These are phyloP conservation scores for Fusarium sp. DNA, from an alignment of 2,329 filamentous ascomycete genomes.

Conservation along the genomic window DNA sequence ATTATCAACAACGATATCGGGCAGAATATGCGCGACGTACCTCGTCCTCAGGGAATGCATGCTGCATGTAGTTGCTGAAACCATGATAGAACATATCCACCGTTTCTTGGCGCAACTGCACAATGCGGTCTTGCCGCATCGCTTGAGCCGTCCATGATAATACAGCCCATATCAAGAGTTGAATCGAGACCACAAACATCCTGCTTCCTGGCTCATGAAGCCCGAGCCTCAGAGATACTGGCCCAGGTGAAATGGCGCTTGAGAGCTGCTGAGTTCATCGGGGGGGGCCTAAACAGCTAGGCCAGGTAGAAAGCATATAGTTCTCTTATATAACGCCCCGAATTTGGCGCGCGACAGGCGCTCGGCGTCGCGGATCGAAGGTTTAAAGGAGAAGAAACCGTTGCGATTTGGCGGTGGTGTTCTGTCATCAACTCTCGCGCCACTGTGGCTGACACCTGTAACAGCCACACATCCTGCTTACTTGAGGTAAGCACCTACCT, in stretches of 20 bases:
- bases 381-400: slow-evolving; percentile 22
- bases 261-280: slow-evolving; percentile 43
- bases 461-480: not conserved
- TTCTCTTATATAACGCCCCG: slow-evolving; percentile 10
- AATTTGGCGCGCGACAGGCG: slow-evolving; percentile 35
- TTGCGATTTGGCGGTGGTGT: slow-evolving; percentile 25
- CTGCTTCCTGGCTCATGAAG: slow-evolving; percentile 41
- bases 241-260: slow-evolving; percentile 37
- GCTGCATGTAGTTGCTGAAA: slow-evolving; percentile 91
- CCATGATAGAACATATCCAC: slow-evolving; percentile 95
- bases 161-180: slow-evolving; percentile 46
- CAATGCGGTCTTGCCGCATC: slow-evolving; percentile 67
- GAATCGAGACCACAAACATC: slow-evolving; percentile 45
- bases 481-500: no score
- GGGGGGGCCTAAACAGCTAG: slow-evolving; percentile 25
- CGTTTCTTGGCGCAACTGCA: slow-evolving; percentile 67
- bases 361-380: slow-evolving; percentile 24
- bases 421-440: slow-evolving; percentile 37
- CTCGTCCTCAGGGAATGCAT: slow-evolving; percentile 97
- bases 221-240: slow-evolving; percentile 24
- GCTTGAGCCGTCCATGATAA: slow-evolving; percentile 58
- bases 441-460: slow-evolving; percentile 36
- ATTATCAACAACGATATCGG: not conserved
- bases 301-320: slow-evolving; percentile 13
- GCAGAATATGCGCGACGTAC: slow-evolving; percentile 50